Evolutionary conservation across 441 rosid genomes (phyloP).

Genomic region (Arabidopsis hybrid): DNA sequence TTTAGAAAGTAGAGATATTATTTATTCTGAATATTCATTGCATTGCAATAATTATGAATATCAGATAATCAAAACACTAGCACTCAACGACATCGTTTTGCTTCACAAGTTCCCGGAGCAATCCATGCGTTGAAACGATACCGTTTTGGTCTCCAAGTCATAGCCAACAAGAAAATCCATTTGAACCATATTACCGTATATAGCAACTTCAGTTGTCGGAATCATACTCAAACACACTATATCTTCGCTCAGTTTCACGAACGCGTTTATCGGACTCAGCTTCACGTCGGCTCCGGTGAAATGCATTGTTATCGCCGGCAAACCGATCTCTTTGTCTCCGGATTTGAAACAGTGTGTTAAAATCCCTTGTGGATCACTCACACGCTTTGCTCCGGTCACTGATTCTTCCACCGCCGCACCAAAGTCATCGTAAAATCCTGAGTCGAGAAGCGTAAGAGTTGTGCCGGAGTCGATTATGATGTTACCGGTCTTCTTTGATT

Average conservation of each 20-base stretch:
- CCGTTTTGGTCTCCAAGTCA: conserved; percentile 32
- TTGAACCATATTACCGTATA: conserved; percentile 52
- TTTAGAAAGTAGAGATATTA: conserved; percentile 13
- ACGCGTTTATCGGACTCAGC: conserved; percentile 44
- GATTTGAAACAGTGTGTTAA: conserved; percentile 43
- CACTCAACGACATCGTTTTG: not conserved
- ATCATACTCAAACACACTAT: conserved; percentile 47
- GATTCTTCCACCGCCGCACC: conserved; percentile 45
- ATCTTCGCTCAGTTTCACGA: conserved; percentile 24
- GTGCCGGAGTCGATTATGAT: conserved; percentile 58
- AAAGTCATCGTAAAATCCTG: conserved; percentile 38
- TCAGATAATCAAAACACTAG: conserved; percentile 6
- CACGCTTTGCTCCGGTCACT: conserved; percentile 36
- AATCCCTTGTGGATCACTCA: conserved; percentile 34
- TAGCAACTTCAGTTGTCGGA: conserved; percentile 26
- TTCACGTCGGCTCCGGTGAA: conserved; percentile 50
- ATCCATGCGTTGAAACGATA: conserved; percentile 48
- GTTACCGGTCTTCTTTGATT: conserved; percentile 47
- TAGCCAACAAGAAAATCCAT: conserved; percentile 48
- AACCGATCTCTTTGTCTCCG: not conserved
- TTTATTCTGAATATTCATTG: conserved; percentile 27
- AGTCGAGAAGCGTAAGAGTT: conserved; percentile 46
- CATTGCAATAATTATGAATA: not conserved
- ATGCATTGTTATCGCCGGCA: conserved; percentile 51
- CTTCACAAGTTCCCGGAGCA: conserved; percentile 36